Evolutionary conservation across 306 rosid species (phyloP).

Genomic region (Alnus rubra): DNA sequence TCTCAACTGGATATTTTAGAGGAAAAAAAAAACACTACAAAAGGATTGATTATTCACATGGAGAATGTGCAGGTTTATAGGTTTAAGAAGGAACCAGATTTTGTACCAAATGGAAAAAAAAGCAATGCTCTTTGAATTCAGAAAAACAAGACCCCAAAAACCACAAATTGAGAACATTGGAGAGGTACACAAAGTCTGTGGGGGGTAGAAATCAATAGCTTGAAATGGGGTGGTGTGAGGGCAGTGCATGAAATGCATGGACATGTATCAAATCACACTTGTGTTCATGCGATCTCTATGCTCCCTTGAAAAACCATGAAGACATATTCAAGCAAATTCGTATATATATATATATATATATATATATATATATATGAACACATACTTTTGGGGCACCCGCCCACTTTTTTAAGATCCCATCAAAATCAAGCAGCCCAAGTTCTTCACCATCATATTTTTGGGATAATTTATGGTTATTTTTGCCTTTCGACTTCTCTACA

Average conservation of each 20-base stretch:
- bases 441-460: not conserved
- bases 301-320: not conserved
- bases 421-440: not conserved
- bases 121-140: not conserved
- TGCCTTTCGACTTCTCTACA: not conserved
- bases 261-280: slow-evolving; percentile 21
- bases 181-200: not conserved
- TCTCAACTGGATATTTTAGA: too few species aligned
- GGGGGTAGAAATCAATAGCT: slow-evolving; percentile 35
- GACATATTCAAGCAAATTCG: not conserved
- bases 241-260: slow-evolving; percentile 23
- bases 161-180: not conserved
- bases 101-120: not conserved
- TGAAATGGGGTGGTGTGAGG: slow-evolving; percentile 37
- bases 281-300: slow-evolving; percentile 45
- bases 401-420: not conserved
- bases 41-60: too few species aligned
- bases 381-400: not conserved
- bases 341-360: not conserved
- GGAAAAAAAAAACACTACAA: too few species aligned
- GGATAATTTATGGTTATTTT: not conserved
- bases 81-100: not conserved
- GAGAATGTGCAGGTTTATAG: too few species aligned
- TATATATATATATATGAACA: not conserved
- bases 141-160: not conserved